phyloP scores from a whole-genome alignment of 176 grass and related monocot genomes.

The Secale cereale region DNA sequence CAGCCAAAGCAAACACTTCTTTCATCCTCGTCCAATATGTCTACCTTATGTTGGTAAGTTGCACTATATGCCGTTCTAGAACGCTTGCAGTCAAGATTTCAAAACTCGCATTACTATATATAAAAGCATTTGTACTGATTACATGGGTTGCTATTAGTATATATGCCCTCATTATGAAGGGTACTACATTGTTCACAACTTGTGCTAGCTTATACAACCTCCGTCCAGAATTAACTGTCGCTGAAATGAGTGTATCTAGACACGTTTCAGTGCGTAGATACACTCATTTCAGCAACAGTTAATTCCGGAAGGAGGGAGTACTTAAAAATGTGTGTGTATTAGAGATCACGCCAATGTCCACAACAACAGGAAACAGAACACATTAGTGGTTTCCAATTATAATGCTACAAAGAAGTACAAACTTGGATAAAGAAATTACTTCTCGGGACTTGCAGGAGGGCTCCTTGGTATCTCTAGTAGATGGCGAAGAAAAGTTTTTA shows the following conservation, averaged over 20 bases:
- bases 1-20: slow-evolving; percentile 83
- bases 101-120: not conserved
- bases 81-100: not conserved
- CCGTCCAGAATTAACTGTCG: too few species aligned
- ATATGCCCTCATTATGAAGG: not conserved
- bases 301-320: not conserved
- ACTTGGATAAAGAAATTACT: slow-evolving; percentile 51
- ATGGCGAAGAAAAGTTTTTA: slow-evolving; percentile 93
- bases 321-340: not conserved
- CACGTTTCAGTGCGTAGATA: too few species aligned
- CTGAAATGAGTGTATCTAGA: too few species aligned
- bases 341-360: not conserved
- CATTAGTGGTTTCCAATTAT: not conserved
- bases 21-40: slow-evolving; percentile 82
- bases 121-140: not conserved
- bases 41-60: slow-evolving; percentile 78
- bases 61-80: not conserved
- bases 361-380: not conserved
- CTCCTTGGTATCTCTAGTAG: slow-evolving; percentile 93
- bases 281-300: too few species aligned
- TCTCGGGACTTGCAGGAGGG: slow-evolving; percentile 84
- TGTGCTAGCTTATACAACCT: not conserved
- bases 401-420: slow-evolving; percentile 18
- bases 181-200: not conserved
- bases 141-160: not conserved